These are phyloP conservation scores for Alternaria sp. DNA, from an alignment of 2,329 filamentous ascomycete species.

Conservation along the genomic window DNA sequence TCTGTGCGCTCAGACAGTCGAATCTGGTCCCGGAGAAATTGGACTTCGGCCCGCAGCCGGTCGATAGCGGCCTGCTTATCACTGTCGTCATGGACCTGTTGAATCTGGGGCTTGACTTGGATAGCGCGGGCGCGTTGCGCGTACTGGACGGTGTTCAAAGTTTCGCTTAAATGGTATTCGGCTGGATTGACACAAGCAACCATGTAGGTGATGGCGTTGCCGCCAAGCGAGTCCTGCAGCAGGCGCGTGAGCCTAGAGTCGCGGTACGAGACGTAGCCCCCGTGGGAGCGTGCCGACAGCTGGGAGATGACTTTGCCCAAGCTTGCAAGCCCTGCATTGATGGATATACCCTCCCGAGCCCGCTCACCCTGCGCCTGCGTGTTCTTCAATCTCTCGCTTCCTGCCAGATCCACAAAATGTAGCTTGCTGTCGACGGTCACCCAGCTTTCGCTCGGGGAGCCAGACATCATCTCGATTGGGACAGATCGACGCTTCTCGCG, in stretches of 20 bases:
- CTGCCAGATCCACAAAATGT: slow-evolving; percentile 97
- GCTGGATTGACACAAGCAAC: slow-evolving; percentile 97
- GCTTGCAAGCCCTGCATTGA: slow-evolving; percentile 94
- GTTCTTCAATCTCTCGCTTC: slow-evolving; percentile 96
- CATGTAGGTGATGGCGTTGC: slow-evolving; percentile 99
- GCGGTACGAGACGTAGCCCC: slow-evolving; percentile 94
- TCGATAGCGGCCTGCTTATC: slow-evolving; percentile 96
- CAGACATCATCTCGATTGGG: slow-evolving; percentile 79
- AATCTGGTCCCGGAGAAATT: slow-evolving; percentile 93
- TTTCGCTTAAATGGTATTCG: slow-evolving; percentile 97
- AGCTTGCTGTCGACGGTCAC: slow-evolving; percentile 97
- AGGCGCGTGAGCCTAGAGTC: slow-evolving; percentile 96
- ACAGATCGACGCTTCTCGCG: slow-evolving; percentile 87
- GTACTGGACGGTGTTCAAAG: slow-evolving; percentile 94
- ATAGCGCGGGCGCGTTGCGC: slow-evolving; percentile 95
- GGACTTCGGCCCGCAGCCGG: slow-evolving; percentile 88
- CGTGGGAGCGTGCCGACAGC: slow-evolving; percentile 85
- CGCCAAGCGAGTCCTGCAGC: slow-evolving; percentile 93
- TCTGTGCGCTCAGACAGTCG: slow-evolving; percentile 78
- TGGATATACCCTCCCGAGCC: slow-evolving; percentile 95
- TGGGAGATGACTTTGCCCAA: slow-evolving; percentile 98
- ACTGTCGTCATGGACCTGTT: slow-evolving; percentile 84
- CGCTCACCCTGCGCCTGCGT: slow-evolving; percentile 94
- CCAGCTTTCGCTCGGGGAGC: slow-evolving; percentile 63
- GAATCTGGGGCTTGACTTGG: slow-evolving; percentile 96